Percentiles rank a stretch among this genome's conserved stretches.
These are phyloP conservation scores for Jacaranda mimosifolia DNA, from an alignment of 257 asterid species.

Conservation along the genomic window DNA sequence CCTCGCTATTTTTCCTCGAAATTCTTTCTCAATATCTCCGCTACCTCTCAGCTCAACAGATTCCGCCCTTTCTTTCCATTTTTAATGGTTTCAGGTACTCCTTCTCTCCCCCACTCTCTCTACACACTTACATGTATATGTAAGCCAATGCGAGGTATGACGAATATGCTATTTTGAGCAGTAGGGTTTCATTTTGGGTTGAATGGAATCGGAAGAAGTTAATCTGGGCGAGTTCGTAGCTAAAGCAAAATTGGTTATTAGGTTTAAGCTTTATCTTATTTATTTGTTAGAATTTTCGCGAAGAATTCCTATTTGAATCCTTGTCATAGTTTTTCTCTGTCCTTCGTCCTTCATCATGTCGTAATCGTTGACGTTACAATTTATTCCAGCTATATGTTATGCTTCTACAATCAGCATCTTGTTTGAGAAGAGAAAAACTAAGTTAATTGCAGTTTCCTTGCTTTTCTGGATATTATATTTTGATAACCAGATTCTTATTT, in stretches of 20 bases:
- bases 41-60: no score
- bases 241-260: no score
- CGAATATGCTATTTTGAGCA: not conserved
- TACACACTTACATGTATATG: not conserved
- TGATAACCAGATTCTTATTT: conserved; percentile 25
- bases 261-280: no score
- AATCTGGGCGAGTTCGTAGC: no score
- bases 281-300: no score
- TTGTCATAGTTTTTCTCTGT: no score
- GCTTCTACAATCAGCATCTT: not conserved
- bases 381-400: not conserved
- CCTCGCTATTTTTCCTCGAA: no score
- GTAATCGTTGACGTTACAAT: no score
- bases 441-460: not conserved
- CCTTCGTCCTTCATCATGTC: no score
- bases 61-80: not conserved
- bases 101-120: not conserved
- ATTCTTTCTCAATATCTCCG: no score
- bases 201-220: not conserved
- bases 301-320: no score
- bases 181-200: not conserved
- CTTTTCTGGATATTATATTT: conserved; percentile 10
- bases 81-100: conserved; percentile 8
- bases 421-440: not conserved
- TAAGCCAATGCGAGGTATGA: not conserved